Percentiles rank a stretch among this genome's conserved stretches.
phyloP scores from a whole-genome alignment of 108 stramenopile genomes.

The Conticribra weissflogii region DNA sequence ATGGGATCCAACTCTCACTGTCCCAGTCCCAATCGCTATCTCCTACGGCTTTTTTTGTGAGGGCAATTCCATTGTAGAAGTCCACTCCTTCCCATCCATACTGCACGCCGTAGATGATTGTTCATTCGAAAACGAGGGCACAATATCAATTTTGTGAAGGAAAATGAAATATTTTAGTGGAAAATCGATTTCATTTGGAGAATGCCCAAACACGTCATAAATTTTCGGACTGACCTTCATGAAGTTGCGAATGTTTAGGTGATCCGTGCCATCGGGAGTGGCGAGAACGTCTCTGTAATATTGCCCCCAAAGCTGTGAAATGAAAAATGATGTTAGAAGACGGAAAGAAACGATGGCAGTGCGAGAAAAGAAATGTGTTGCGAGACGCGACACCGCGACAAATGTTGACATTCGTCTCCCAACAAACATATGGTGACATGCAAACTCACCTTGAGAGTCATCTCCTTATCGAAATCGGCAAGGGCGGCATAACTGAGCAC shows the following conservation, averaged over 20 bases:
- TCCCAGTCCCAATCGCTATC: conserved; percentile 85
- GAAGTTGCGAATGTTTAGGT: conserved; percentile 89
- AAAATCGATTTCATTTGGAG: too few relatives aligned
- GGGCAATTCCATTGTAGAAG: conserved; percentile 88
- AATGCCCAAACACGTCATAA: too few relatives aligned
- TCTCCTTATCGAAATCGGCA: conserved; percentile 79
- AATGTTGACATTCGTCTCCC: background rate
- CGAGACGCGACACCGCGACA: too few relatives aligned
- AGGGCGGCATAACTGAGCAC: conserved; percentile 84
- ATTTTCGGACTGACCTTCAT: conserved; percentile 54
- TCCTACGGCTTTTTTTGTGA: conserved; percentile 77
- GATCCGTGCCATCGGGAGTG: conserved; percentile 72
- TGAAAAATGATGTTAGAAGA: background rate
- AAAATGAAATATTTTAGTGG: background rate
- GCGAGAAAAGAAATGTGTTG: too few relatives aligned
- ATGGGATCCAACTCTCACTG: conserved; percentile 74
- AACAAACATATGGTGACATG: background rate
- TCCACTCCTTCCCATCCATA: conserved; percentile 74
- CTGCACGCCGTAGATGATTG: too few relatives aligned
- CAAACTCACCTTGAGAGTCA: conserved; percentile 67
- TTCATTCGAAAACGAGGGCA: background rate
- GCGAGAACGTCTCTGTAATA: conserved; percentile 87
- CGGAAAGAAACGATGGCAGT: too few relatives aligned
- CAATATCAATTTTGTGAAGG: background rate
- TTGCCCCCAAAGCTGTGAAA: conserved; percentile 75